Evolutionary conservation across 106 monocot genomes (phyloP).

Genomic region (Dioscorea alata): DNA sequence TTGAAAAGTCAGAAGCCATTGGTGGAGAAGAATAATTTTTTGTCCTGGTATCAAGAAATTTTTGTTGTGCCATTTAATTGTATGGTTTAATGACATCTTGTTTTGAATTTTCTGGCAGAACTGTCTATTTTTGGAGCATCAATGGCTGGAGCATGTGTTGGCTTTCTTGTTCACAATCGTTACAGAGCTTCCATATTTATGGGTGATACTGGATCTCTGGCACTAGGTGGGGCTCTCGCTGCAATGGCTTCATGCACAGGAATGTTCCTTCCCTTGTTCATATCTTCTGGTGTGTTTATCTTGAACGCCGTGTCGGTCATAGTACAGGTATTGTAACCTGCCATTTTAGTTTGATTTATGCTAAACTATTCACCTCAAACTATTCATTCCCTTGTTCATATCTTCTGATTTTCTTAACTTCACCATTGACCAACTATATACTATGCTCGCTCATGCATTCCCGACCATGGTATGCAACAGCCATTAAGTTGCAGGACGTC

Average conservation of each 20-base stretch:
- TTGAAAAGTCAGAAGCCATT: too few species aligned
- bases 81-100: neutral
- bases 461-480: neutral
- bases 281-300: slow-evolving; percentile 54
- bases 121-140: slow-evolving; percentile 89
- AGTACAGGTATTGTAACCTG: slow-evolving; percentile 54
- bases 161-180: slow-evolving; percentile 88
- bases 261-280: slow-evolving; percentile 86
- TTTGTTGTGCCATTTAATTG: too few species aligned
- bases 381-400: neutral
- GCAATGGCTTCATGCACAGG: slow-evolving; percentile 87
- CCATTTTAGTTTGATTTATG: neutral
- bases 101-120: slow-evolving; percentile 31
- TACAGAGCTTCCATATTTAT: slow-evolving; percentile 77
- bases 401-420: neutral
- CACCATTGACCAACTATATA: neutral
- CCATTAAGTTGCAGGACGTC: neutral
- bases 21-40: too few species aligned
- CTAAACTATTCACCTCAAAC: too few species aligned
- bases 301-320: slow-evolving; percentile 46
- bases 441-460: neutral
- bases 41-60: too few species aligned
- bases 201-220: slow-evolving; percentile 73
- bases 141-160: slow-evolving; percentile 82
- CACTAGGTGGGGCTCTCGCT: slow-evolving; percentile 84